These are phyloP conservation scores for Cytospora schulzeri DNA, from an alignment of 2,329 filamentous ascomycete species.

Conservation along the genomic window DNA sequence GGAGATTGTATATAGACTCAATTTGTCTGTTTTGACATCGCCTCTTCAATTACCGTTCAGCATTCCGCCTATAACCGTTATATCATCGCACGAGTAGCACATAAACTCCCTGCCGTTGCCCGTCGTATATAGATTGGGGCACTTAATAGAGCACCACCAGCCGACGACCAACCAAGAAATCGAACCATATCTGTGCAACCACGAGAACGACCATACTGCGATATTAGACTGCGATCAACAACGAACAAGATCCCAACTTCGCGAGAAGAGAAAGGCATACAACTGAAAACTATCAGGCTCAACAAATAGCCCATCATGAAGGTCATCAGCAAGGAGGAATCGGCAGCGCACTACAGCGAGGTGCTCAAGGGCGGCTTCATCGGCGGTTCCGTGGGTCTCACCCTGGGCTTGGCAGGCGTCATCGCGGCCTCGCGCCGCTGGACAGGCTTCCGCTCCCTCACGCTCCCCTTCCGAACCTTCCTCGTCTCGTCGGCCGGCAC, in stretches of 20 bases:
- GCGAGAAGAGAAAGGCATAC: neutral
- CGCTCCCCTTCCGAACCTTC: slow-evolving; percentile 88
- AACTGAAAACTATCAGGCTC: slow-evolving; percentile 7
- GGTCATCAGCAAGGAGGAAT: slow-evolving; percentile 92
- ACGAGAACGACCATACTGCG: neutral
- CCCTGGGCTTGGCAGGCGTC: slow-evolving; percentile 68
- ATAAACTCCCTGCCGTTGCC: slow-evolving; percentile 6
- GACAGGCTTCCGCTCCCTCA: slow-evolving; percentile 74
- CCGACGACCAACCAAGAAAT: neutral
- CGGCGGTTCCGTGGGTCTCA: slow-evolving; percentile 71
- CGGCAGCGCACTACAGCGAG: slow-evolving; percentile 77
- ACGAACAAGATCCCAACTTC: neutral
- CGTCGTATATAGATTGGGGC: neutral
- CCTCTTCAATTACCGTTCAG: neutral
- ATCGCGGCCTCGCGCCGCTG: slow-evolving; percentile 70
- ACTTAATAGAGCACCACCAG: neutral
- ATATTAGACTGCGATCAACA: neutral
- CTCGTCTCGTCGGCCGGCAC: slow-evolving; percentile 80
- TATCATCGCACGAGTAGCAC: neutral
- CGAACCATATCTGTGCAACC: neutral
- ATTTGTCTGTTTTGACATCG: neutral
- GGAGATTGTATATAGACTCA: neutral
- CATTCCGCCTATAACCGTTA: too few species aligned
- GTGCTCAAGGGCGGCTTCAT: slow-evolving; percentile 79
- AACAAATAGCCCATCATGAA: slow-evolving; percentile 67